Base-by-base conservation (phyloP, 257 asterid genomes). In the Primulina huaijiensis region DNA sequence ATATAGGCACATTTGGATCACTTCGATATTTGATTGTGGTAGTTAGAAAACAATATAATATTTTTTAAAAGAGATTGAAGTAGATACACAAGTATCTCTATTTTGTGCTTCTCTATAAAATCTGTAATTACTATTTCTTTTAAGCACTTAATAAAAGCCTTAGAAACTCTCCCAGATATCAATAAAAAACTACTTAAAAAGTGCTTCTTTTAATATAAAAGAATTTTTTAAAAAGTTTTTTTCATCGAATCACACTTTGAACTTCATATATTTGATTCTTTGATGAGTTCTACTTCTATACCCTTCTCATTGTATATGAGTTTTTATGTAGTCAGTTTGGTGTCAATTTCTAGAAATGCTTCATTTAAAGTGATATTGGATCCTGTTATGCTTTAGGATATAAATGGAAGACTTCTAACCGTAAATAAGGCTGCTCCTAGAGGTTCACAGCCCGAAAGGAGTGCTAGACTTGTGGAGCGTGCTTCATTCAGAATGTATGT, bases 391-490 rank as follows among this genome's bases (percentile, higher is more conserved):
- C 69, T 65, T 10, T 79, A 85, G 88, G 90, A 83, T 38, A 19
- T 83, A 25, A 74, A 79, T 59, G 90, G 90, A 64, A 83, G 90
- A 74, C 71, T 79, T 57, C 78, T 86, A 75, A 81, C 83, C 14
- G 90, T 86, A 8, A 86, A 86, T 77, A 83, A 81, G 76, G 90
- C 90, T 60, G 83, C 87, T 50, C 88, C 85, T 55, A 78, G 85
- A 73, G 90, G 88, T 64, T 59, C 81, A 55, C 73, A 71, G 55
- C 85, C 90, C 27, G 90, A 76, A 72, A 84, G 82, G 20, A 7
- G 77, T 46, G 81, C 85, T 58, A 76, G 81, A 53, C 69, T 19
- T 5, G 76, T 68, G 20, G 84, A 83, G 67, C 74, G 57, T 50
- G 7, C 84, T 59, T 56, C 87, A 29, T 75, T 43, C 79, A 86